Evolutionary conservation across 805 yeast genomes (phyloP).

Genomic region (Kodamaea hsintzibuensis): DNA sequence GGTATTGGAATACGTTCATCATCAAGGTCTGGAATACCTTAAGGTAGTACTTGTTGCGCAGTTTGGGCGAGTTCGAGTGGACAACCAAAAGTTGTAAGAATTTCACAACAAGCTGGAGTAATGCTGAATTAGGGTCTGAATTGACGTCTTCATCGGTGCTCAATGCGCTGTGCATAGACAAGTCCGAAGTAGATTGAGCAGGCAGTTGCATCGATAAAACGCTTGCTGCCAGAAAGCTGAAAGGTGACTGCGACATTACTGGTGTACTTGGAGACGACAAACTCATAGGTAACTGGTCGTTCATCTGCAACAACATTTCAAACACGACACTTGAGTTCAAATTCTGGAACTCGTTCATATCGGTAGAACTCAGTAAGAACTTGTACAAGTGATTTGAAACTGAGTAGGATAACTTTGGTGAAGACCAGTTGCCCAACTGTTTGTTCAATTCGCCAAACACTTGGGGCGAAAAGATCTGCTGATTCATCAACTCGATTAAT

Average conservation of each 20-base stretch:
- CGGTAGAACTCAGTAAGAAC: constrained; percentile 20
- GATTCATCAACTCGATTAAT: constrained; percentile 35
- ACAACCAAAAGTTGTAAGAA: constrained; percentile 36
- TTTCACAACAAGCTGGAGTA: constrained; percentile 30
- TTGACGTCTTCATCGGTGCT: not conserved
- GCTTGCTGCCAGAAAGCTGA: constrained; percentile 7
- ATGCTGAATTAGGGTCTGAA: constrained; percentile 24
- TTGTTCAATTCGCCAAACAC: constrained; percentile 27
- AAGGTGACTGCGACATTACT: constrained; percentile 15
- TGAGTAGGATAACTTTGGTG: constrained; percentile 16
- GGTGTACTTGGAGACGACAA: constrained; percentile 47
- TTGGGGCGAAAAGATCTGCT: constrained; percentile 30
- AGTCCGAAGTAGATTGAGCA: constrained; percentile 6
- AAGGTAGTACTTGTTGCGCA: constrained; percentile 27
- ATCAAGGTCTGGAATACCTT: constrained; percentile 35
- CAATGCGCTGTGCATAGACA: not conserved
- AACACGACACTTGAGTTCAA: constrained; percentile 32
- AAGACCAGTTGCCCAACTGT: constrained; percentile 30
- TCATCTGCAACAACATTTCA: constrained; percentile 37
- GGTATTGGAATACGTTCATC: constrained; percentile 35
- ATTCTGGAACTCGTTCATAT: constrained; percentile 33
- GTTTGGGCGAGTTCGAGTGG: constrained; percentile 34
- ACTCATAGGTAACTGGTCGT: constrained; percentile 44
- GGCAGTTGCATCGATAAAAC: not conserved
- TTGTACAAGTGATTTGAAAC: constrained; percentile 22